Percentiles rank a stretch among this genome's conserved stretches.
Conservation (phyloP, 768 basidiomycete species). For the Kwoniella heveanensis region DNA sequence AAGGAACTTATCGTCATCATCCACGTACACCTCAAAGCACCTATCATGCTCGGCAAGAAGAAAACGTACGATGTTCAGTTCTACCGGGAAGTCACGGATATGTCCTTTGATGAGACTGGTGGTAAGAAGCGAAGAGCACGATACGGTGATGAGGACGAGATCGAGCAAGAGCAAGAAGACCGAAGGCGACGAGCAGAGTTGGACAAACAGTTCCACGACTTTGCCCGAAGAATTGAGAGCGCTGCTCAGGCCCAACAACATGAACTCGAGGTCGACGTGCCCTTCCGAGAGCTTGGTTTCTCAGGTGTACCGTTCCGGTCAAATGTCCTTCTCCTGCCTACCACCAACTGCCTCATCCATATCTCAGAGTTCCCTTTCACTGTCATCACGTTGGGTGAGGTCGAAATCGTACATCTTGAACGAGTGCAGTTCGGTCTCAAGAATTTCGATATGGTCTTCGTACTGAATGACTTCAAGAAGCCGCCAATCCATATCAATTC, state of each 20-base stretch:
- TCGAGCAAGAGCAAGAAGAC: conserved; percentile 98
- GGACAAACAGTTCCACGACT: conserved; percentile 91
- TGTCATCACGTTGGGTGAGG: conserved; percentile 88
- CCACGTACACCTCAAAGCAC: conserved; percentile 88
- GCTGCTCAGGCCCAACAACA: conserved; percentile 78
- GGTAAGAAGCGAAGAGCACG: conserved; percentile 95
- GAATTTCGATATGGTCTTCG: conserved; percentile 95
- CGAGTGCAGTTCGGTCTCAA: conserved; percentile 94
- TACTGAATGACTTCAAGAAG: conserved; percentile 95
- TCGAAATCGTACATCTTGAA: conserved; percentile 95
- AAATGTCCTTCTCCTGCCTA: conserved; percentile 90
- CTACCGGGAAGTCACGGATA: conserved; percentile 94
- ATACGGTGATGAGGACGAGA: conserved; percentile 98
- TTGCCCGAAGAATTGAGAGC: conserved; percentile 88
- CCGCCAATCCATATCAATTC: conserved; percentile 93
- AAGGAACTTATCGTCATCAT: conserved; percentile 91
- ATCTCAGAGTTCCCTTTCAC: conserved; percentile 94
- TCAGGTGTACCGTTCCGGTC: conserved; percentile 95
- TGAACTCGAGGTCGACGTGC: conserved; percentile 88
- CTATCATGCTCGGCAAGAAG: conserved; percentile 99
- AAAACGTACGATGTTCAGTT: conserved; percentile 99
- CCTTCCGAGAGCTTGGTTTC: conserved; percentile 95
- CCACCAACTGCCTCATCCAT: conserved; percentile 93
- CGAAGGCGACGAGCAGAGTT: conserved; percentile 81
- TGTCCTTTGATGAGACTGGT: conserved; percentile 98